Evolutionary conservation across 176 grass and related monocot species (phyloP), one percentile per base, ranked within the genome.

Genomic region (Ensete glaucum): DNA sequence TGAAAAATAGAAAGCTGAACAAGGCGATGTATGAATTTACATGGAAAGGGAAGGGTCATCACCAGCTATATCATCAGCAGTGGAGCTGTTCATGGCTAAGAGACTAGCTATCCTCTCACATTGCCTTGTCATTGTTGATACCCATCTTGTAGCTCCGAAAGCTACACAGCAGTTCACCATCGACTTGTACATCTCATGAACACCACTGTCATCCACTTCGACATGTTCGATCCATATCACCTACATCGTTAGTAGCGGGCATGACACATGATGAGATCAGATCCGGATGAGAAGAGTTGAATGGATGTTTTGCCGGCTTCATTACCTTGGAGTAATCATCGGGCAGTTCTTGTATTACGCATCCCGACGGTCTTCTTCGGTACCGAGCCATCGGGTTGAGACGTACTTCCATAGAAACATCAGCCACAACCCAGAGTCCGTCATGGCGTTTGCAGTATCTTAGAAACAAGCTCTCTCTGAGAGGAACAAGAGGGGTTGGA

Each of bases 301-400:
- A 23, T 23, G 22, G 22, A 43, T 57, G n/a, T 69, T 64, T 54
- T 6, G 29, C 4, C 29, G 43, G 55, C 27, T 11, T 64, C 60
- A 54, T 27, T 87, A 88, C 91, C 88, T 85, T 88, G 81, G 87
- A 81, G 83, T 3, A 83, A 77, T 79, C 82, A 55, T 57, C 43
- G 25, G 75, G 82, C 25, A 88, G 11, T 67, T 83, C 62, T 71
- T 82, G 75, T 19, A 94, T 81, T 21, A 94, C 54, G 22, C 84
- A 1, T 8, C 91, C 91, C n/a, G 91, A 94, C 54, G 91, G 85
- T 74, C 86, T 75, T 83, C 77, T 90, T n/a, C 67, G 82, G 79
- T 72, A 87, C 49, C 34, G 78, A 29, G 64, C 64, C 22, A 62
- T 58, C 5, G 69, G 27, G 20, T 64, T 58, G 20, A 50, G 59